A percentile compares a stretch with the other conserved stretches of the same genome.
These are phyloP conservation scores for Exophiala oligosperma DNA, from an alignment of 2,329 filamentous ascomycete species.

Conservation along the genomic window DNA sequence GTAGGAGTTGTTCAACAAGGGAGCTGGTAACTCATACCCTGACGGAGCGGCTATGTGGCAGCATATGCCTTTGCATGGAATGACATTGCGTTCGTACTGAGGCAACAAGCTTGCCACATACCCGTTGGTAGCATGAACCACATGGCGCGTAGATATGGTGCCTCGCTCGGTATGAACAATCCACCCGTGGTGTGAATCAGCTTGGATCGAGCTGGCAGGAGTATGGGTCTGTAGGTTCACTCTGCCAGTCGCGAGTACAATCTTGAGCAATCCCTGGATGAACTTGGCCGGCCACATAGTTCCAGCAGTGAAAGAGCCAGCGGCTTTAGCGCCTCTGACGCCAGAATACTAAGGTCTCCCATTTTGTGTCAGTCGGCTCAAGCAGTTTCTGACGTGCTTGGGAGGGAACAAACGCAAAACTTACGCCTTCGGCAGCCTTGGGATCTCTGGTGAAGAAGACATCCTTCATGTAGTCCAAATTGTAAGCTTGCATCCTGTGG, in stretches of 20 bases:
- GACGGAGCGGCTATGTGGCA: slow-evolving; percentile 33
- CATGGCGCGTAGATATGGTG: slow-evolving; percentile 55
- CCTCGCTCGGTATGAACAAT: no score
- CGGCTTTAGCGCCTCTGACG: slow-evolving; percentile 38
- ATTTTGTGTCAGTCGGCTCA: not conserved
- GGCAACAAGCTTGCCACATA: slow-evolving; percentile 78
- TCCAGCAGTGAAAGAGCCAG: slow-evolving; percentile 35
- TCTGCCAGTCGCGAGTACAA: slow-evolving; percentile 48
- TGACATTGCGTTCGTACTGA: slow-evolving; percentile 66
- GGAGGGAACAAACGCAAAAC: slow-evolving; percentile 22
- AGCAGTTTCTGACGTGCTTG: no score
- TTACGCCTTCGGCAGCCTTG: slow-evolving; percentile 10
- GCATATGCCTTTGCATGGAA: slow-evolving; percentile 66
- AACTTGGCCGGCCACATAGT: slow-evolving; percentile 72
- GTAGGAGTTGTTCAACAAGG: slow-evolving; percentile 26
- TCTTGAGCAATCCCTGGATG: slow-evolving; percentile 69
- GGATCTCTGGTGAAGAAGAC: slow-evolving; percentile 33
- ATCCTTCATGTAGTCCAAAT: slow-evolving; percentile 30
- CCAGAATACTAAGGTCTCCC: slow-evolving; percentile 53
- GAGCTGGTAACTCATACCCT: slow-evolving; percentile 16
- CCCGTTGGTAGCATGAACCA: slow-evolving; percentile 80
- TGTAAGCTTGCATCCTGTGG: slow-evolving; percentile 30
- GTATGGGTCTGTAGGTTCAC: slow-evolving; percentile 57
- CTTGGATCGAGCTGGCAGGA: slow-evolving; percentile 34
- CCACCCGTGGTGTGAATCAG: slow-evolving; percentile 10